phyloP scores from a whole-genome alignment of 2,329 filamentous ascomycete species.

The Didymella pomorum region DNA sequence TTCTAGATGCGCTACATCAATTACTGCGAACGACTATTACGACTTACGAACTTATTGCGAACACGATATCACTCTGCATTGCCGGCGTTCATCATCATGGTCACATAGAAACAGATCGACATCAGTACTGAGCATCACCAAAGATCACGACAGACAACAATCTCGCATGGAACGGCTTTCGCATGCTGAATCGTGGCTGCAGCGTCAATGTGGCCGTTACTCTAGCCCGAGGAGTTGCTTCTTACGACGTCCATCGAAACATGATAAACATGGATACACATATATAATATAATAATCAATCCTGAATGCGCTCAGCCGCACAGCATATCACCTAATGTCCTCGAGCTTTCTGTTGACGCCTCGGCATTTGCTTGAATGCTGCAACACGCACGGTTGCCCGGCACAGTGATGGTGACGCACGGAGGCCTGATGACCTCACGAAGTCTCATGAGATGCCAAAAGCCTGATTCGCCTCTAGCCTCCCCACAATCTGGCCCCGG shows the following conservation, averaged over 20 bases:
- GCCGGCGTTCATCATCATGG: constrained; percentile 5
- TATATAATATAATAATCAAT: constrained; percentile 8
- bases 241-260: not conserved
- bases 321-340: not conserved
- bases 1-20: not conserved
- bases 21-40: constrained; percentile 4
- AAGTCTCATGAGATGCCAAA: constrained; percentile 6
- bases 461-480: constrained; percentile 15
- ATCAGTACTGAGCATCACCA: not conserved
- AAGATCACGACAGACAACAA: not conserved
- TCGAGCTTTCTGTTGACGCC: not conserved
- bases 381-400: constrained; percentile 3
- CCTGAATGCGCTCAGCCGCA: not conserved
- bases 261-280: not conserved
- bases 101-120: not conserved
- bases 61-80: constrained; percentile 8
- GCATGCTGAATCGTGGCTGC: not conserved
- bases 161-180: not conserved
- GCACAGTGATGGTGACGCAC: constrained; percentile 4
- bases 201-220: not conserved
- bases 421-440: constrained; percentile 21
- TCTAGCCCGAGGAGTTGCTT: not conserved
- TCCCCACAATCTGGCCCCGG: constrained; percentile 14
- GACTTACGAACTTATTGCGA: constrained; percentile 7
- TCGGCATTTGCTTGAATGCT: not conserved